Conservation (phyloP, 2,329 filamentous ascomycete species). For the Fusarium sarcochroum region DNA sequence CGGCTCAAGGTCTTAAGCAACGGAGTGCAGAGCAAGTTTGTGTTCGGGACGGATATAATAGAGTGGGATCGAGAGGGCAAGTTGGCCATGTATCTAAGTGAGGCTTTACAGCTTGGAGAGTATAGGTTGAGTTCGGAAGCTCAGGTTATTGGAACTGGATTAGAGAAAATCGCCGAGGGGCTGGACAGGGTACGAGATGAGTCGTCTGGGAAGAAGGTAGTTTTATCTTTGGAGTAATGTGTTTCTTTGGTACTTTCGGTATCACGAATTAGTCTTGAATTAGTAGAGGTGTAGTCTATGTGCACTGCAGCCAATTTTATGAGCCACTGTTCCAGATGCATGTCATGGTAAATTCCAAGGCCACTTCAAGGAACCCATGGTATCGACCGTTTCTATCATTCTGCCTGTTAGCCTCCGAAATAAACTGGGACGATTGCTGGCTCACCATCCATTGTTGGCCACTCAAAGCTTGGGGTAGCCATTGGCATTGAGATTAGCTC, state of each 20-base stretch:
- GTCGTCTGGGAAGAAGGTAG: neutral
- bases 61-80: neutral
- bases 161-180: neutral
- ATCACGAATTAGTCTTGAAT: too few species aligned
- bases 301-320: neutral
- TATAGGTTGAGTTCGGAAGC: neutral
- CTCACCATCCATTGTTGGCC: constrained; percentile 25
- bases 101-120: neutral
- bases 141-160: rapidly evolving
- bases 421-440: neutral
- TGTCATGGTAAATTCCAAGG: constrained; percentile 14
- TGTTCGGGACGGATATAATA: constrained; percentile 6
- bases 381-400: neutral
- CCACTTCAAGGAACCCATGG: constrained; percentile 5
- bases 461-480: neutral
- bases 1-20: neutral
- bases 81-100: neutral
- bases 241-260: neutral
- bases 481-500: neutral
- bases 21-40: constrained; percentile 16
- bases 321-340: neutral
- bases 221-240: neutral
- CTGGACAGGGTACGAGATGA: neutral
- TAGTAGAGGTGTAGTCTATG: too few species aligned
- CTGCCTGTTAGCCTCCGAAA: neutral